A percentile compares a stretch with the other conserved stretches of the same genome.
phyloP scores from a whole-genome alignment of 805 yeast genomes.

The Kodamaea jinghongensis region DNA sequence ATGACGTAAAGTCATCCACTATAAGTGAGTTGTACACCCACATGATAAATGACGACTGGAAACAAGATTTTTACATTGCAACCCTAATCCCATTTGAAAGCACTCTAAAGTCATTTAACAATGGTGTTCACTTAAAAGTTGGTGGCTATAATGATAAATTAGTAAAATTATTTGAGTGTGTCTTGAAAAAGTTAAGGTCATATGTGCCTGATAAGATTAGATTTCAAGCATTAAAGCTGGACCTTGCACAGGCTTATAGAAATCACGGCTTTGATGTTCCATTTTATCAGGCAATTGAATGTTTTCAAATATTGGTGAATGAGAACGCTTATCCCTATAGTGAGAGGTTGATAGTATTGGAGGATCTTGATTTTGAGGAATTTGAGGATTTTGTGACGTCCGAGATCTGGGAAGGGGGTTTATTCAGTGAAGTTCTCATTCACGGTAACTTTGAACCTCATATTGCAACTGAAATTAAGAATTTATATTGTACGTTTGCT shows the following conservation, averaged over 20 bases:
- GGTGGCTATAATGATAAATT: conserved; percentile 85
- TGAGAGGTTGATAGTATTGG: conserved; percentile 54
- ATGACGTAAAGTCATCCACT: conserved; percentile 55
- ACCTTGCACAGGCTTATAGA: conserved; percentile 55
- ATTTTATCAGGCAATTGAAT: conserved; percentile 69
- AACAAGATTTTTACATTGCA: conserved; percentile 79
- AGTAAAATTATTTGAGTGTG: conserved; percentile 55
- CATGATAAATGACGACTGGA: conserved; percentile 69
- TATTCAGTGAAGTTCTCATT: conserved; percentile 65
- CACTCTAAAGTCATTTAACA: conserved; percentile 55
- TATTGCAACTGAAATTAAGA: conserved; percentile 50
- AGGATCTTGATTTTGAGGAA: conserved; percentile 44
- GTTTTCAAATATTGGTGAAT: conserved; percentile 59
- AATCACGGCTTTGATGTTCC: conserved; percentile 76
- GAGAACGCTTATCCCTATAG: conserved; percentile 65
- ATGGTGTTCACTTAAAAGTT: conserved; percentile 65
- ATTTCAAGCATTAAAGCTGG: conserved; percentile 66
- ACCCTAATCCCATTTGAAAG: conserved; percentile 71
- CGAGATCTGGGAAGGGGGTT: conserved; percentile 49
- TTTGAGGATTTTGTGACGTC: conserved; percentile 47
- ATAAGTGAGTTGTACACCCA: conserved; percentile 64
- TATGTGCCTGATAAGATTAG: conserved; percentile 55
- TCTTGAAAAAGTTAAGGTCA: conserved; percentile 50
- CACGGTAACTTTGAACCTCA: conserved; percentile 65
- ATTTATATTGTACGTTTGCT: too few species aligned